Conservation (phyloP, 2,329 filamentous ascomycete genomes). For the Chalaropsis thielavioides region DNA sequence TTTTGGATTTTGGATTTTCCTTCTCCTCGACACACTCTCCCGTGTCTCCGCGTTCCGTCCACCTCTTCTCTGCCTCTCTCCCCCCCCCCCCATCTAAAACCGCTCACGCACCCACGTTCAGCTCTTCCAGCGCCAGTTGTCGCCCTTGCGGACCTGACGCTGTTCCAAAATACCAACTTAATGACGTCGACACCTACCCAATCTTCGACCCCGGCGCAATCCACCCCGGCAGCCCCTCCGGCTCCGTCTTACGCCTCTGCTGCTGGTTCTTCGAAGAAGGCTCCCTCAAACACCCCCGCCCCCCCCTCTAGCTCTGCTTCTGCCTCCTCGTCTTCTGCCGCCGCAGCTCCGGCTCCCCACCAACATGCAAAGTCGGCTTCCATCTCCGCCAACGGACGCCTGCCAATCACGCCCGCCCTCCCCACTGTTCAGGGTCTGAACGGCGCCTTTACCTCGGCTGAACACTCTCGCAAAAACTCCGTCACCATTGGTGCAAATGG, state of each 20-base stretch:
- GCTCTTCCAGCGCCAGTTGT: constrained; percentile 17
- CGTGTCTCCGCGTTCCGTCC: not conserved
- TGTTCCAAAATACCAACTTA: constrained; percentile 25
- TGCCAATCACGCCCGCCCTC: constrained; percentile 53
- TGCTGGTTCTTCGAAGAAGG: constrained; percentile 49
- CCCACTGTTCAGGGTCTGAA: constrained; percentile 29
- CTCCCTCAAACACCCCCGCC: constrained; percentile 32
- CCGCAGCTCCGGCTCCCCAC: constrained; percentile 34
- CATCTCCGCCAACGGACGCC: constrained; percentile 73
- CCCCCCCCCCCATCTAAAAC: not conserved
- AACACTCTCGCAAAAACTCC: constrained; percentile 75
- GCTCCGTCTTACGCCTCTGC: constrained; percentile 53
- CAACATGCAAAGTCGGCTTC: constrained; percentile 51
- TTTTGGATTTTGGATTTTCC: too few relatives aligned
- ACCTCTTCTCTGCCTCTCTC: not conserved
- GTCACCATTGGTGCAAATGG: constrained; percentile 83
- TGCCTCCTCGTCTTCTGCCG: not conserved
- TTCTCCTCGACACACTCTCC: not conserved
- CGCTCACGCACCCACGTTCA: constrained; percentile 12
- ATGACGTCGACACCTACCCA: constrained; percentile 42
- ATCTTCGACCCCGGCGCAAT: constrained; percentile 38
- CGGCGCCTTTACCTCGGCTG: constrained; percentile 32
- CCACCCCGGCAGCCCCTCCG: constrained; percentile 42
- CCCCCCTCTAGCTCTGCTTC: too few relatives aligned
- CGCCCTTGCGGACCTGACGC: constrained; percentile 17